These are phyloP conservation scores for Vitis hybrid DNA, from an alignment of 177 flowering plant genomes.

Conservation along the genomic window DNA sequence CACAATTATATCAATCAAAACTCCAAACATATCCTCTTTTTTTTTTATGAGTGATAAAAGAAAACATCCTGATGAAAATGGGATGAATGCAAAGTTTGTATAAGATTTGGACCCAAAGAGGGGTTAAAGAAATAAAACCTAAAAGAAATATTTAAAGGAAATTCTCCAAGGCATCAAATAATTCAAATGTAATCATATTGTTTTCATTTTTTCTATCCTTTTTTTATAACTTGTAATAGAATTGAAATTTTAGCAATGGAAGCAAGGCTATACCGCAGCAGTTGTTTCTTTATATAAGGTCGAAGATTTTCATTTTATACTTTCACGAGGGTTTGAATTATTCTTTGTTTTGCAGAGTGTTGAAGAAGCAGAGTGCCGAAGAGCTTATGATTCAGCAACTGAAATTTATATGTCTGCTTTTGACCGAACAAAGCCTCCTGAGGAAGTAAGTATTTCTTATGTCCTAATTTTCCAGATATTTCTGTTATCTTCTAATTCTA, in stretches of 20 bases:
- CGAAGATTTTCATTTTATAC: neutral
- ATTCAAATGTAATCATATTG: neutral
- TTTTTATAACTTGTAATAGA: neutral
- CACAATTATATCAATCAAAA: too few relatives aligned
- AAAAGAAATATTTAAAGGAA: too few relatives aligned
- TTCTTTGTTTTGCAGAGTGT: constrained; percentile 66
- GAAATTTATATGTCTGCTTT: constrained; percentile 82
- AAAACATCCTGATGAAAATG: too few relatives aligned
- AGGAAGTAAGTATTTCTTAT: constrained; percentile 65
- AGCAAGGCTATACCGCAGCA: neutral
- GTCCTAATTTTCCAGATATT: neutral
- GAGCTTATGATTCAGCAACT: constrained; percentile 80
- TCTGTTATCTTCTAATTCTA: constrained; percentile 18
- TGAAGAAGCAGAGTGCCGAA: constrained; percentile 96
- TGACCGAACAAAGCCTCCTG: constrained; percentile 92
- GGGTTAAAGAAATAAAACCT: too few relatives aligned
- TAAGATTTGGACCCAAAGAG: too few relatives aligned
- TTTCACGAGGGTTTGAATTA: neutral
- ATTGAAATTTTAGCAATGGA: neutral
- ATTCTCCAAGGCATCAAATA: too few relatives aligned
- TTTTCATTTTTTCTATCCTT: neutral
- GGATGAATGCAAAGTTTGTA: too few relatives aligned
- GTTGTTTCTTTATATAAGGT: neutral
- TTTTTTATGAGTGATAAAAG: too few relatives aligned
- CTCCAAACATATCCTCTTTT: too few relatives aligned